Conservation (phyloP, 2,329 filamentous ascomycete genomes). For the Pseudocercospora pini-densiflorae region DNA sequence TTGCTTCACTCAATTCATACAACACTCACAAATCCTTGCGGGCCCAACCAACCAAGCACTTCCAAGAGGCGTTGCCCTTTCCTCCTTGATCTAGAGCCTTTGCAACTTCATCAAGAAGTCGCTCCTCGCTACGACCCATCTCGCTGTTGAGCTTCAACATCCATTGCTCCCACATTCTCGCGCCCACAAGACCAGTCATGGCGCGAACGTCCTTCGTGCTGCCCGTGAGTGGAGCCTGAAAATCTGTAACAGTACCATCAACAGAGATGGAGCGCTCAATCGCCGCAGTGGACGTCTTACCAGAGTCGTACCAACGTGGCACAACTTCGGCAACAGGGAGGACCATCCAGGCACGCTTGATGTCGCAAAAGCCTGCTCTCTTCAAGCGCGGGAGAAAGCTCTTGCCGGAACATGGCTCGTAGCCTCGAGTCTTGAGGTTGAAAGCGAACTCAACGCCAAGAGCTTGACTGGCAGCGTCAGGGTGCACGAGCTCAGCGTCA, state of each 20-base stretch:
- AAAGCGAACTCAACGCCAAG: slow-evolving; percentile 92
- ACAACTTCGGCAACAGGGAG: slow-evolving; percentile 70
- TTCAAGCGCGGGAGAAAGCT: slow-evolving; percentile 76
- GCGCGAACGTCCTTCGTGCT: slow-evolving; percentile 42
- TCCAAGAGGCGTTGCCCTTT: slow-evolving; percentile 62
- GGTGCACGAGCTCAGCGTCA: slow-evolving; percentile 87
- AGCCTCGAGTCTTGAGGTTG: slow-evolving; percentile 84
- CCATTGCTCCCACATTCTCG: slow-evolving; percentile 97
- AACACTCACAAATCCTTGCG: slow-evolving; percentile 49
- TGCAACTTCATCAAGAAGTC: slow-evolving; percentile 60
- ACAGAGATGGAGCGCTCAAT: slow-evolving; percentile 44
- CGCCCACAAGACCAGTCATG: slow-evolving; percentile 80
- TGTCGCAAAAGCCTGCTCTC: slow-evolving; percentile 75
- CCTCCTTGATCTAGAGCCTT: slow-evolving; percentile 64
- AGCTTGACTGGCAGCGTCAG: slow-evolving; percentile 77
- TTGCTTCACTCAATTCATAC: not conserved
- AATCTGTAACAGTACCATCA: slow-evolving; percentile 35
- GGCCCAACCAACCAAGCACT: slow-evolving; percentile 63
- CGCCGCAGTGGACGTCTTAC: slow-evolving; percentile 25
- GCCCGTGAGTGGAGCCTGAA: slow-evolving; percentile 40
- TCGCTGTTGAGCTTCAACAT: slow-evolving; percentile 85
- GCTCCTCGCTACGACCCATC: slow-evolving; percentile 68
- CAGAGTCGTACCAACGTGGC: slow-evolving; percentile 43
- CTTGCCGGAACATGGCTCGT: slow-evolving; percentile 84
- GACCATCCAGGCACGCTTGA: slow-evolving; percentile 86